These are phyloP conservation scores for Zygnema circumcarinatum DNA, from an alignment of 139 green algal species.

Conservation along the genomic window DNA sequence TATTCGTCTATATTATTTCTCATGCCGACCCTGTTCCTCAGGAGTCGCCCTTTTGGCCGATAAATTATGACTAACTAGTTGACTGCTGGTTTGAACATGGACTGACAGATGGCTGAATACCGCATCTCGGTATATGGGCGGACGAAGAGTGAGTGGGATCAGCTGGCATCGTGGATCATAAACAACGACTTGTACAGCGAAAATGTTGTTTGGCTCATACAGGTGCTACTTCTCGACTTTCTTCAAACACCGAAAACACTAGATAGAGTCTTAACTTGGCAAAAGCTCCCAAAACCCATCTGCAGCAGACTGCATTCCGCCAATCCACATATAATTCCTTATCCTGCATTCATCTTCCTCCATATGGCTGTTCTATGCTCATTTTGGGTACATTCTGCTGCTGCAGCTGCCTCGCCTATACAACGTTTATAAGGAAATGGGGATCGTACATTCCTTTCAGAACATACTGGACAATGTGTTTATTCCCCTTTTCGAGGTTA, in stretches of 20 bases:
- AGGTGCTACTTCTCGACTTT: conserved; percentile 66
- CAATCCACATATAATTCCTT: too few relatives aligned
- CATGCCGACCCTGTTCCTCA: too few relatives aligned
- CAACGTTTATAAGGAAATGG: conserved; percentile 93
- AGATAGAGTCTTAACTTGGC: too few relatives aligned
- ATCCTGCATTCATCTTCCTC: too few relatives aligned
- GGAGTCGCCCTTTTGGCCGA: too few relatives aligned
- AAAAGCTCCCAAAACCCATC: too few relatives aligned
- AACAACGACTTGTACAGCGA: conserved; percentile 90
- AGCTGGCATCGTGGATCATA: conserved; percentile 94
- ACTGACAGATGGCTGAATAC: conserved; percentile 81
- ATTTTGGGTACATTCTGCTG: too few relatives aligned
- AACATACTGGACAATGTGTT: conserved; percentile 99
- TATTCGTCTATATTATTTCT: conserved; percentile 10
- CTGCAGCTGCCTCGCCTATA: conserved; percentile 90
- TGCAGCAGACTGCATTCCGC: too few relatives aligned
- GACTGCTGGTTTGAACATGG: too few relatives aligned
- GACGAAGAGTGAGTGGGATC: conserved; percentile 93
- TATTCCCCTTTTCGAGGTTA: conserved; percentile 96
- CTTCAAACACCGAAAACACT: too few relatives aligned
- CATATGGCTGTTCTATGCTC: too few relatives aligned
- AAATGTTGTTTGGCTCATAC: conserved; percentile 98
- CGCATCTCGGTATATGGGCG: conserved; percentile 87
- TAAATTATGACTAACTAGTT: too few relatives aligned
- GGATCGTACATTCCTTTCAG: conserved; percentile 70